These are phyloP conservation scores for Tetrastigma voinierianum DNA, from an alignment of 164 flowering plant genomes.

Conservation along the genomic window DNA sequence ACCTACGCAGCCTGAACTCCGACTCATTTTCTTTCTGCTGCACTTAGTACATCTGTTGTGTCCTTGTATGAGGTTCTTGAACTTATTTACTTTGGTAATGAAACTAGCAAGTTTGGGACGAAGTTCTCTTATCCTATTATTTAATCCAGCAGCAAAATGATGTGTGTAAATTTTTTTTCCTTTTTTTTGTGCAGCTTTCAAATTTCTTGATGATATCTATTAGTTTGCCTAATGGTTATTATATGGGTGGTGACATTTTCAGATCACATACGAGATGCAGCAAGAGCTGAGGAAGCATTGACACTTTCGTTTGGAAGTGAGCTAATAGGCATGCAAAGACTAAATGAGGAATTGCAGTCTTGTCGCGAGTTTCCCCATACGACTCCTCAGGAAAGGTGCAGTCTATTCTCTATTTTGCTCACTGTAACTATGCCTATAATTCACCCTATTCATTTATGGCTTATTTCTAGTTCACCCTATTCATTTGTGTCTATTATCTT, in stretches of 20 bases:
- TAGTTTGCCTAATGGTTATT: not conserved
- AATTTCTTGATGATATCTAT: not conserved
- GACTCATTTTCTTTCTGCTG: too few species aligned
- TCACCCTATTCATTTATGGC: not conserved
- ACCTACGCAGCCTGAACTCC: not conserved
- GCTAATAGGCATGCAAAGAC: slow-evolving; percentile 97
- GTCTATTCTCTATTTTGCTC: slow-evolving; percentile 1
- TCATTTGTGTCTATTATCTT: too few species aligned
- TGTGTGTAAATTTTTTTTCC: not conserved
- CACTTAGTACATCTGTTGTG: too few species aligned
- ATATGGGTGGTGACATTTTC: slow-evolving; percentile 9
- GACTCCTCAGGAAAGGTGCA: slow-evolving; percentile 84
- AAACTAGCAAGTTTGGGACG: too few species aligned
- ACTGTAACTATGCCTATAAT: not conserved
- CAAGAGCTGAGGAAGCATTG: slow-evolving; percentile 94
- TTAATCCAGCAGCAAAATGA: not conserved
- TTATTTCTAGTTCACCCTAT: too few species aligned
- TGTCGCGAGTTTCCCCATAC: slow-evolving; percentile 94
- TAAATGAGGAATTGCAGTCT: slow-evolving; percentile 98
- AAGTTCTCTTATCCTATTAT: not conserved
- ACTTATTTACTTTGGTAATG: too few species aligned
- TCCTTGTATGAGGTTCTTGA: too few species aligned
- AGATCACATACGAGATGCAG: slow-evolving; percentile 96
- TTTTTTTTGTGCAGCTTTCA: not conserved
- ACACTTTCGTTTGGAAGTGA: slow-evolving; percentile 95